Percentiles rank a stretch among this genome's conserved stretches.
phyloP scores from a whole-genome alignment of 2,329 filamentous ascomycete species.

The Trichoderma guizhouense region DNA sequence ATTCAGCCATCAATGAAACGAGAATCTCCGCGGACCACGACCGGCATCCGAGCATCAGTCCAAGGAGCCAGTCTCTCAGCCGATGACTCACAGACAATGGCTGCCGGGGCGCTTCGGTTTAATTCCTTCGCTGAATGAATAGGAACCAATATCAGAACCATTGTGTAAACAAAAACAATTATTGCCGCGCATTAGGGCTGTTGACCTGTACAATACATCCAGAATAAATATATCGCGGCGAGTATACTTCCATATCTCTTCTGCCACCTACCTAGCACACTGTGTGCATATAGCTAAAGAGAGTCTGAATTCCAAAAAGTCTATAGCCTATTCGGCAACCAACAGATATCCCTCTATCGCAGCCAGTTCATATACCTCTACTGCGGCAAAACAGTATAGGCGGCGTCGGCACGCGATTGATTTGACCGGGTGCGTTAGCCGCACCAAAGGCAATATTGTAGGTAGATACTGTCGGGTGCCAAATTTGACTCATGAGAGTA shows the following conservation, averaged over 20 bases:
- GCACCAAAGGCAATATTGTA: not conserved
- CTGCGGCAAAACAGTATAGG: not conserved
- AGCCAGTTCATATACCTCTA: no score
- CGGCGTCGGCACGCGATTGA: not conserved
- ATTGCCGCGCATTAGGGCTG: not conserved
- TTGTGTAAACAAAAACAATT: not conserved
- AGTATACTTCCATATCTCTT: not conserved
- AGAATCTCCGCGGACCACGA: not conserved
- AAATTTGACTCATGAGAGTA: not conserved
- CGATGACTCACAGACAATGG: not conserved
- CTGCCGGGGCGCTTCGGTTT: not conserved
- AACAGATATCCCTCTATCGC: not conserved
- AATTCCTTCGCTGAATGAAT: not conserved
- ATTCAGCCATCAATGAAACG: not conserved
- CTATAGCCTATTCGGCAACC: not conserved
- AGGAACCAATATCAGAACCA: not conserved
- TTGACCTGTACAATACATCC: not conserved
- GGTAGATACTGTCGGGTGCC: not conserved
- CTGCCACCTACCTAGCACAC: not conserved
- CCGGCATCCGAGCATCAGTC: not conserved
- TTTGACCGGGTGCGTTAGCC: not conserved
- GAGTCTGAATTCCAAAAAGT: not conserved
- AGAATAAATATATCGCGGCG: not conserved
- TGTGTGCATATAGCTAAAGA: not conserved
- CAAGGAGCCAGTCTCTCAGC: not conserved